A percentile compares a stretch with the other conserved stretches of the same genome.
These are phyloP conservation scores for Globisporangium abappressorium DNA, from an alignment of 352 stramenopile genomes.

Conservation along the genomic window DNA sequence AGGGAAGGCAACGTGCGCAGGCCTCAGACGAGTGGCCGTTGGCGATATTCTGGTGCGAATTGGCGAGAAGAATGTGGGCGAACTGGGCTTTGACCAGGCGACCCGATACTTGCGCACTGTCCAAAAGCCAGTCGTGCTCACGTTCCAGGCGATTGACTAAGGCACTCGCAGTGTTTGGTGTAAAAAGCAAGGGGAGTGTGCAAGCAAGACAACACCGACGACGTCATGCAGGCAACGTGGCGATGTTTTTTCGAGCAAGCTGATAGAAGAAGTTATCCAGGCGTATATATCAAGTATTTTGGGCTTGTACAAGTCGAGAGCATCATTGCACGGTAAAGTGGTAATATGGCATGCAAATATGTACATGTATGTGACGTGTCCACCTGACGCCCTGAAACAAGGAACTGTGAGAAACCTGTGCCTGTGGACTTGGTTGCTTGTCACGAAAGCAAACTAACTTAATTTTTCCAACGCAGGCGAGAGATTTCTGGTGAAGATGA, in stretches of 20 bases:
- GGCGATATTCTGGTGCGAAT: slow-evolving; percentile 79
- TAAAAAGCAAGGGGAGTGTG: background rate
- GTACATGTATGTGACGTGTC: background rate
- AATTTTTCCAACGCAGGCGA: background rate
- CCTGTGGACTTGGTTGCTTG: background rate
- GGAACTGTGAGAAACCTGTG: background rate
- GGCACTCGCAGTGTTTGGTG: background rate
- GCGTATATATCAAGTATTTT: slow-evolving; percentile 11
- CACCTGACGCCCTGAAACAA: background rate
- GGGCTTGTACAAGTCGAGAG: background rate
- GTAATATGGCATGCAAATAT: slow-evolving; percentile 5
- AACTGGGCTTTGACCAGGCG: slow-evolving; percentile 72
- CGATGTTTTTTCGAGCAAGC: slow-evolving; percentile 1
- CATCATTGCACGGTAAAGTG: background rate
- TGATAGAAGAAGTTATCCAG: slow-evolving; percentile 6
- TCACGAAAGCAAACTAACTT: background rate
- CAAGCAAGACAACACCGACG: background rate
- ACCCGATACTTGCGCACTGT: slow-evolving; percentile 74
- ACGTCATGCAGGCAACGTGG: background rate
- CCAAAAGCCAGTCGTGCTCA: slow-evolving; percentile 69
- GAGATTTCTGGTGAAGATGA: background rate
- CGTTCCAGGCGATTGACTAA: slow-evolving; percentile 77
- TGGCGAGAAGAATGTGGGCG: slow-evolving; percentile 61
- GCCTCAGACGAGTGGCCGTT: slow-evolving; percentile 66
- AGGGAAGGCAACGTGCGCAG: slow-evolving; percentile 70